phyloP scores from a whole-genome alignment of 441 rosid species.

The Bocquillonia castaneifolia region DNA sequence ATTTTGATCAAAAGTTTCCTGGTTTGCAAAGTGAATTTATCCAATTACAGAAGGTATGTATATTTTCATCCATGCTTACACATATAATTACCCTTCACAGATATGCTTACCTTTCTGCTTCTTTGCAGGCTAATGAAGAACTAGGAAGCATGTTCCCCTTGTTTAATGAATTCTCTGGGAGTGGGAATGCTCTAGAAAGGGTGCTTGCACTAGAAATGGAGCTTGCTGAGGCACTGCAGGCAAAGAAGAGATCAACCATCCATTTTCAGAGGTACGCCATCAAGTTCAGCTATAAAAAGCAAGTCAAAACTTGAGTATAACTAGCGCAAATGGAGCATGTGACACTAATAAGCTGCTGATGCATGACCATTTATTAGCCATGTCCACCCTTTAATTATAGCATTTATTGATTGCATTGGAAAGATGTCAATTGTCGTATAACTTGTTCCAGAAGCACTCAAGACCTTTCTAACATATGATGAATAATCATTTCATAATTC shows the following conservation, averaged over 20 bases:
- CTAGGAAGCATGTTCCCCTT: slow-evolving; percentile 67
- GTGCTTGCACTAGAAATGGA: slow-evolving; percentile 93
- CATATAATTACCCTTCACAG: slow-evolving; percentile 10
- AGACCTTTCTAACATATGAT: not conserved
- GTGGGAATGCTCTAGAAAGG: slow-evolving; percentile 75
- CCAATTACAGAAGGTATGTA: slow-evolving; percentile 65
- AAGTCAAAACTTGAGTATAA: not conserved
- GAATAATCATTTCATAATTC: not conserved
- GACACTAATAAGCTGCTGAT: not conserved
- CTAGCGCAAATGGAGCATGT: not conserved
- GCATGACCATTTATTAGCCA: not conserved
- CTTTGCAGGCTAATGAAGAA: slow-evolving; percentile 84
- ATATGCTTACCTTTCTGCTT: slow-evolving; percentile 12
- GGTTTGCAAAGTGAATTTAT: slow-evolving; percentile 58
- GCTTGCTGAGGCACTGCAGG: slow-evolving; percentile 82
- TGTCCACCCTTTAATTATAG: not conserved
- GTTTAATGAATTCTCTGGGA: slow-evolving; percentile 49
- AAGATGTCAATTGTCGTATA: not conserved
- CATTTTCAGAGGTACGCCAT: slow-evolving; percentile 72
- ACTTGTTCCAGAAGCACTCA: not conserved
- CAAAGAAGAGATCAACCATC: slow-evolving; percentile 57
- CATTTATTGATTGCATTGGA: not conserved
- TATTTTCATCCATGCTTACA: slow-evolving; percentile 6
- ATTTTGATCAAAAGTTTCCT: slow-evolving; percentile 52
- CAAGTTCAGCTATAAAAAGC: slow-evolving; percentile 10